Evolutionary conservation across 1,139 yeast species (phyloP), one percentile per base, ranked within the genome.

Genomic region (Kodamaea derodonti): DNA sequence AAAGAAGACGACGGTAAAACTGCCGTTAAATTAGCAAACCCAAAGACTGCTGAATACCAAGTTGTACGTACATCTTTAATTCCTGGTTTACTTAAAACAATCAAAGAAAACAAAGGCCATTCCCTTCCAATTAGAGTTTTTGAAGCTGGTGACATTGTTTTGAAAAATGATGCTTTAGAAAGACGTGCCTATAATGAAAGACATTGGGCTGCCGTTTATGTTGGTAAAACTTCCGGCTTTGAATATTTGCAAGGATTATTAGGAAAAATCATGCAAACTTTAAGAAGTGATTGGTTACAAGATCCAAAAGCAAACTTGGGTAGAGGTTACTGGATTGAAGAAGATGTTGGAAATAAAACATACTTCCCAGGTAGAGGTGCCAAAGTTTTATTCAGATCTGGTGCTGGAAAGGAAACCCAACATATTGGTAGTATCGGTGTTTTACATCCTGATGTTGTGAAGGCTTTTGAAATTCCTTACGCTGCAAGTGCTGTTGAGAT

Each of bases 291-390:
- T 27, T 87, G 95, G 94, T 64, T 86, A 43, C 80, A 75, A 46
- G 72, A 78, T 41, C 75, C 80, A 20, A 47, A 52, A 22, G 58
- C 58, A 37, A 69, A 75, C 42, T 65, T 65, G 38, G 63, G 65
- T 30, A 84, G 95, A 65, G 97, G 97, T 37, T 84, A 79, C 65
- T 84, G 92, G 92, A 82, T 84, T 42, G 85, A 78, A 56, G 81
- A 80, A 54, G 88, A 82, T 51, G 69, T 66, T 37, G 71, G 72
- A 25, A 73, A 80, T 54, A 69, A 78, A 33, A 84, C 95, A 40
- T 94, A 75, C 66, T 92, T 94, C 84, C 95, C 96, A 29, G 98
- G 97, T 32, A 83, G 98, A 70, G 97, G 97, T 42, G 98, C 98
- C 33, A 80, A 76, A 52, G 74, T 94, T 41, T 76, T 73, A 62